Base-by-base conservation (phyloP, 2,329 filamentous ascomycete genomes). In the Setomelanomma holmii region DNA sequence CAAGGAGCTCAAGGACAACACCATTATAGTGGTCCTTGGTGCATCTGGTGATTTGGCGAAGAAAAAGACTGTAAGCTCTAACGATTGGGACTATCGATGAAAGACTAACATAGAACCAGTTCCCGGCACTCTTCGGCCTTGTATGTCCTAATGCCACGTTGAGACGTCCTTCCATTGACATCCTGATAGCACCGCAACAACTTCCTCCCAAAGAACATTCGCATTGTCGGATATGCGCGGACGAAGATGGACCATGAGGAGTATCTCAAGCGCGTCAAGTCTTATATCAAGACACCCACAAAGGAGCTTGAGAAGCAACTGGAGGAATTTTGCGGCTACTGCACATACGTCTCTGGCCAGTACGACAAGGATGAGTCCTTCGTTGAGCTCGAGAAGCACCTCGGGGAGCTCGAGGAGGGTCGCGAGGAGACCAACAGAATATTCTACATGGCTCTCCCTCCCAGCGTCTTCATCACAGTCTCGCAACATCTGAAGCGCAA, bases 231-330 rank as follows among this genome's bases (percentile, higher is more conserved):
- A 82, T 99, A 99, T 91, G 95, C 95, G 69, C 89, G 95, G 75
- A 99, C 95, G 68, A 97, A 97, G 84, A 99, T 99, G 95, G 93
- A 98, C 80, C 92, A 93, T 72, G 88, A 91, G 61, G 95, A 99
- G 78, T 98, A 90, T 82, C 84, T 98, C 74, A 90, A 89, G 80
- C 87, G 95, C 66, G 92, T 99, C 79, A 93, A 90, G 80, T 96
- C 92, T 55, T 96, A 97, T 82, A 99, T 99, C 82, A 98, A 99
- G 86, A 95, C 93, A 14, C 95, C 95, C 14, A 97, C 93, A 66
- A 96, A 96, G 82, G 95, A 98, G 68, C 88, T 96, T 66, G 93
- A 99, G 82, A 89, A 96, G 79, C 93, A 98, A 77, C 84, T 99
- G 54, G 86, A 95, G 56, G 89, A 95, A 53, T 99, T 99, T 80